Percentiles rank a stretch among this genome's conserved stretches.
These are phyloP conservation scores for Schwanniomyces polymorphus DNA, from an alignment of 805 yeast species.

Conservation along the genomic window DNA sequence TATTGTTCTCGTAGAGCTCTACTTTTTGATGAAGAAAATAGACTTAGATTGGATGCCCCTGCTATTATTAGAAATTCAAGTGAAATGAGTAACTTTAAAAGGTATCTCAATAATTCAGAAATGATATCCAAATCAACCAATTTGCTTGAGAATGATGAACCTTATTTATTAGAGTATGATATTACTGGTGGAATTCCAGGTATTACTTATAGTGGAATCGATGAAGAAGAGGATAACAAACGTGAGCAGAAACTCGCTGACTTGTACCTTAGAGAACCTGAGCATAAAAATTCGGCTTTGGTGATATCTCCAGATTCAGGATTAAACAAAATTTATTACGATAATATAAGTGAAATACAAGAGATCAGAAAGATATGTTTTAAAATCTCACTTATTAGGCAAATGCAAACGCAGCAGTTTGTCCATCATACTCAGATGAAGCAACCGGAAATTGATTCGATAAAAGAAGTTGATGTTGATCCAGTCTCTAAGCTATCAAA, in stretches of 20 bases:
- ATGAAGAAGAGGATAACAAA: conserved; percentile 39
- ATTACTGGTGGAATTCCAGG: conserved; percentile 79
- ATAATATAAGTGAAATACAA: conserved; percentile 78
- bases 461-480: conserved; percentile 77
- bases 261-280: conserved; percentile 24
- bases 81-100: conserved; percentile 64
- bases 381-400: conserved; percentile 82
- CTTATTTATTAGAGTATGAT: conserved; percentile 80
- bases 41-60: conserved; percentile 62
- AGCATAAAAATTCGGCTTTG: conserved; percentile 28
- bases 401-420: conserved; percentile 83
- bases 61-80: conserved; percentile 67
- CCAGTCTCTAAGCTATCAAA: conserved; percentile 72
- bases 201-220: conserved; percentile 52
- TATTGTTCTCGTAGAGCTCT: conserved; percentile 68
- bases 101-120: conserved; percentile 40
- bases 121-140: conserved; percentile 44
- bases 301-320: conserved; percentile 50
- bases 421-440: conserved; percentile 72
- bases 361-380: conserved; percentile 85
- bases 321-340: conserved; percentile 55
- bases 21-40: conserved; percentile 57
- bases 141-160: conserved; percentile 55
- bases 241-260: conserved; percentile 38
- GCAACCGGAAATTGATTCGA: conserved; percentile 62